These are phyloP conservation scores for Barnettozyma sucrosica DNA, from an alignment of 805 yeast genomes.

Conservation along the genomic window DNA sequence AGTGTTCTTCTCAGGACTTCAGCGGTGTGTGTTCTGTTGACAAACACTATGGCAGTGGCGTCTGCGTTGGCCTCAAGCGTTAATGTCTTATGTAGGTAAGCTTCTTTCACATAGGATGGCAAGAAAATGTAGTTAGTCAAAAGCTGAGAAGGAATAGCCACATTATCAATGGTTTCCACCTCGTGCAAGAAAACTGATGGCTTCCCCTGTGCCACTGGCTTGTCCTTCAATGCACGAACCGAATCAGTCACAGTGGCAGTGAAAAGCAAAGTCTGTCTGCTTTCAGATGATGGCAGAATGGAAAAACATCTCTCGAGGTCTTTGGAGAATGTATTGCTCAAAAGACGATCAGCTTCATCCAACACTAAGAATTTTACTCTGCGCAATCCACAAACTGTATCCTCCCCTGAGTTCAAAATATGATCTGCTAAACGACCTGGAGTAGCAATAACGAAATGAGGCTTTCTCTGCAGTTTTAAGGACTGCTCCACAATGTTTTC, in stretches of 20 bases:
- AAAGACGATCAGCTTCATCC: conserved; percentile 93
- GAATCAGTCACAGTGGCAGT: conserved; percentile 96
- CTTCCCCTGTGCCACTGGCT: conserved; percentile 48
- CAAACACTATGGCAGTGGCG: conserved; percentile 79
- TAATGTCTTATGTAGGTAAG: conserved; percentile 68
- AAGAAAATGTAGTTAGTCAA: conserved; percentile 61
- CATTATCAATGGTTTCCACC: conserved; percentile 63
- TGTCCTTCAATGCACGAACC: conserved; percentile 71
- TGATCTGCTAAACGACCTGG: conserved; percentile 97
- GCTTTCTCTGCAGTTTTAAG: conserved; percentile 69
- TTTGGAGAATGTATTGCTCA: conserved; percentile 76
- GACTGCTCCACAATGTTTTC: conserved; percentile 90
- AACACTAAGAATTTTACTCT: conserved; percentile 77
- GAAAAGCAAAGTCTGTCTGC: conserved; percentile 83
- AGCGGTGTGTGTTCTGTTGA: conserved; percentile 85
- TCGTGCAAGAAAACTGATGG: conserved; percentile 63
- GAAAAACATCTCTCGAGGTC: conserved; percentile 71
- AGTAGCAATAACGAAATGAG: conserved; percentile 94
- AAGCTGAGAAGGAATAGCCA: conserved; percentile 76
- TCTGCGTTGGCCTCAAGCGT: conserved; percentile 56
- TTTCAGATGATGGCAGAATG: conserved; percentile 61
- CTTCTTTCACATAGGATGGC: conserved; percentile 87
- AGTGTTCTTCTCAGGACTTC: conserved; percentile 79
- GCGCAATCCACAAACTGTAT: conserved; percentile 71
- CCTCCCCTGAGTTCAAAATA: conserved; percentile 81